Conservation (phyloP, 371 early-diverging fungal genomes). For the Capniomyces stellatus region DNA sequence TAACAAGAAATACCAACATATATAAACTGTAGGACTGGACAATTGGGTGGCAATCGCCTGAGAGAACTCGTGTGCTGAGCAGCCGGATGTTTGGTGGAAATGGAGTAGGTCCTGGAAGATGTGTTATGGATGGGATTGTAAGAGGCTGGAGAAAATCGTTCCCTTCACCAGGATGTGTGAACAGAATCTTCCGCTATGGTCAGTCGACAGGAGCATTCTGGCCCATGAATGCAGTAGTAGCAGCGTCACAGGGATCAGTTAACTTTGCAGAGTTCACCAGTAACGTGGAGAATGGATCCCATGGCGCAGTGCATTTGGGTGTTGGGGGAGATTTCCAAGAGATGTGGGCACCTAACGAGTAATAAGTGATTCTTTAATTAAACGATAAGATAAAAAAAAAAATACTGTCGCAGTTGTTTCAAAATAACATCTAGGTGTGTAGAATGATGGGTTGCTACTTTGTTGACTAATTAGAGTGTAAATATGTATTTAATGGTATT, state of each 20-base stretch:
- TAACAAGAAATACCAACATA: too few relatives aligned
- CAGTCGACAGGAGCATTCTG: conserved; percentile 20
- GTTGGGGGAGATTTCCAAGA: conserved; percentile 29
- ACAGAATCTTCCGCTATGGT: conserved; percentile 21
- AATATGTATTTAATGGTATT: not conserved
- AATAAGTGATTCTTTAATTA: not conserved
- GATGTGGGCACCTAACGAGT: conserved; percentile 26
- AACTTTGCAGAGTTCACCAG: conserved; percentile 23
- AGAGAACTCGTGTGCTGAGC: conserved; percentile 14
- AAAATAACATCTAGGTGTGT: too few relatives aligned
- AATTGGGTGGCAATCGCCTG: conserved; percentile 15
- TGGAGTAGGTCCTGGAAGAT: conserved; percentile 14
- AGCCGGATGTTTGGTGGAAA: conserved; percentile 18
- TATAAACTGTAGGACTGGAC: conserved; percentile 20
- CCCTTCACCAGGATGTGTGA: conserved; percentile 20
- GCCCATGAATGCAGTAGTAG: conserved; percentile 24
- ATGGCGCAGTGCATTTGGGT: conserved; percentile 28
- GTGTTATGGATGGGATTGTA: conserved; percentile 20
- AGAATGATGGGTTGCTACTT: too few relatives aligned
- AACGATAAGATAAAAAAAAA: too few relatives aligned
- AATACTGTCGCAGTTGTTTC: too few relatives aligned
- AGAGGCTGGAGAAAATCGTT: conserved; percentile 21
- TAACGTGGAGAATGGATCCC: conserved; percentile 27
- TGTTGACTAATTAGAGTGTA: too few relatives aligned
- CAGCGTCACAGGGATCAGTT: conserved; percentile 11